Base-by-base conservation (phyloP, 257 asterid species). In the Solanum lycopersicoides region DNA sequence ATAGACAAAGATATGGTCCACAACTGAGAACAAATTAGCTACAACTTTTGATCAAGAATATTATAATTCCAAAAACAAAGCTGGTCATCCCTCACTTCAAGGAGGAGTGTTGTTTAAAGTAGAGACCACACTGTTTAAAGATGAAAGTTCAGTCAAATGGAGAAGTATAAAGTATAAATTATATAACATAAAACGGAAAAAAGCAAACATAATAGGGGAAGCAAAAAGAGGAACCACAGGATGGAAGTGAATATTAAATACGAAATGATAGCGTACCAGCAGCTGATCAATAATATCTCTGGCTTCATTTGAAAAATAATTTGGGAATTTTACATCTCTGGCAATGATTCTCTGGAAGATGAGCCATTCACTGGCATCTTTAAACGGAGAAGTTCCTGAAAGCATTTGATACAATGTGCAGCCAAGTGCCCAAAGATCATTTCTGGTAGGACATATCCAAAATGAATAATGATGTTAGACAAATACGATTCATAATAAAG, bases 351-450 rank as follows among this genome's bases (percentile, higher is more conserved):
- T 89, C 88, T 97, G 99, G 91, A 97, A 97, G 86, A 96, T 97
- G 68, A 97, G 99, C 99, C 99, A 97, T 91, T 97, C 99, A 83
- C 99, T 97, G 35, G 98, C 91, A 87, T 96, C 99, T 90, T 96
- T 97, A 89, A 97, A 96, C 13, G 99, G 99, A 90, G 99, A 96
- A 90, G 94, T 92, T 91, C 99, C 99, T 5, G 99, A 93, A 91
- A 97, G 99, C 99, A 96, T 96, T 94, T 96, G 99, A 93, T 92
- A 96, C 91, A 97, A 66, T 74, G 98, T 97, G 95, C 99, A 97
- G 89, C 99, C 99, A 90, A 97, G 98, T 39, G 99, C 98, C 99
- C 99, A 97, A 73, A 97, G 98, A 92, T 97, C 99, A 88, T 96
- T 97, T 94, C 99, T 97, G 95, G 88, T 92, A 53, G 25, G 69